These are phyloP conservation scores for Rhodosporidiobolus sp. DNA, from an alignment of 768 basidiomycete genomes.

Conservation along the genomic window DNA sequence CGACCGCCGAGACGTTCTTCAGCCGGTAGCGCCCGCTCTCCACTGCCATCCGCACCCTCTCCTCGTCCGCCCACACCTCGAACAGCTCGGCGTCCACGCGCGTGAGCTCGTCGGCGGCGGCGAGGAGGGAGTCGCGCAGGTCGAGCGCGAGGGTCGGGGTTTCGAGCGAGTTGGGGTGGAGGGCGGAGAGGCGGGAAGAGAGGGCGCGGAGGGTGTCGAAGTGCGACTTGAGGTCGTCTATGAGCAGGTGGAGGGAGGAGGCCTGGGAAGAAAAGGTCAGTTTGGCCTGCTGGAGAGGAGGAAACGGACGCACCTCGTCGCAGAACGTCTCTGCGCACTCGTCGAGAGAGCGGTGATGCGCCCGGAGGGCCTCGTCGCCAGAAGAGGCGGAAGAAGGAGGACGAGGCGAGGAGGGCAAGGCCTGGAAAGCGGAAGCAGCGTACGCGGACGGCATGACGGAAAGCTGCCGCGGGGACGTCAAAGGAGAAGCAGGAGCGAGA, in stretches of 20 bases:
- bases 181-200: conserved; percentile 3
- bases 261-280: background rate
- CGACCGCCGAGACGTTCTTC: background rate
- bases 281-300: no score
- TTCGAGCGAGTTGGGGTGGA: conserved; percentile 24
- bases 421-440: no score
- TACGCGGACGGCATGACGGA: no score
- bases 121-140: conserved; percentile 9
- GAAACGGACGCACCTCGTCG: background rate
- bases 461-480: no score
- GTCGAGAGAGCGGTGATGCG: background rate
- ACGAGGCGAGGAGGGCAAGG: no score
- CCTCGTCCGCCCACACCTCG: conserved; percentile 15
- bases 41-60: conserved; percentile 1
- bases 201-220: conserved; percentile 12
- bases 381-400: no score
- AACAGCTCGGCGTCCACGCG: background rate
- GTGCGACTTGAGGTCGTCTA: background rate
- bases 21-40: background rate
- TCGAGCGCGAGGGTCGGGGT: conserved; percentile 33
- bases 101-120: background rate
- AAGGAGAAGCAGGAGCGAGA: background rate
- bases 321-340: background rate
- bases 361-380: no score
- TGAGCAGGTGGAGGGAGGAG: background rate